Evolutionary conservation across 2,329 filamentous ascomycete species (phyloP), one percentile per base, ranked within the genome.

Genomic region (Aspergillus thermomutatus): DNA sequence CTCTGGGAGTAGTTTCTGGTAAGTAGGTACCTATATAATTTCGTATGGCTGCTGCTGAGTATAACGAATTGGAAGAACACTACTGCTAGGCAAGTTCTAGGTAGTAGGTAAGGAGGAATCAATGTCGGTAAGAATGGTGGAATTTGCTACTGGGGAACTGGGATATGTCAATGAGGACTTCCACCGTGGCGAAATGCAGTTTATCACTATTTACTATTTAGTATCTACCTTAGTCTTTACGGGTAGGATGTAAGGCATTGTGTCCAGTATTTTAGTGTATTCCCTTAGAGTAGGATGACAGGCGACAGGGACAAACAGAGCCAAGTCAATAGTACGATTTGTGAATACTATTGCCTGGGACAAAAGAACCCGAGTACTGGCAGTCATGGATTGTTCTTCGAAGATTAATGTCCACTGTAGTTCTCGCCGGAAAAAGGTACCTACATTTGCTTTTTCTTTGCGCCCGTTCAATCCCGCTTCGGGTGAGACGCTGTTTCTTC

Each of bases 171-270:
- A 49, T 50, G 53, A 26, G 49, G 23, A 34, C 51, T 56, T 56
- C 43, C 41, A 31, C 56, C 58, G 63, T 65, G 63, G 63, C 63
- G 57, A 64, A 65, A 59, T 60, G 54, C 53, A 58, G 57, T 19
- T 46, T 40, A 31, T 52, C 34, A 31, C 14, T 11, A 31, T 31
- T 31, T 31, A 31, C 28, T 31, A 31, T 14, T 31, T 55, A 25
- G 31, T 23, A 41, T 23, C 52, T 57, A n/a, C n/a, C n/a, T n/a
- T n/a, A 55, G 50, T 50, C 41, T 23, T 47, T 31, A 37, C 17
- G 14, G 31, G 31, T 6, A 37, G 31, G 14, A 37, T 34, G 31
- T 14, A 37, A 37, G 31, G 31, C 31, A 37, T 5, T 37, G 31
- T 7, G 6, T 37, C 14, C 31, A 37, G 31, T 37, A 6, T 37